These are phyloP conservation scores for Trichaptum fuscoviolaceum DNA, from an alignment of 768 basidiomycete genomes.

Conservation along the genomic window DNA sequence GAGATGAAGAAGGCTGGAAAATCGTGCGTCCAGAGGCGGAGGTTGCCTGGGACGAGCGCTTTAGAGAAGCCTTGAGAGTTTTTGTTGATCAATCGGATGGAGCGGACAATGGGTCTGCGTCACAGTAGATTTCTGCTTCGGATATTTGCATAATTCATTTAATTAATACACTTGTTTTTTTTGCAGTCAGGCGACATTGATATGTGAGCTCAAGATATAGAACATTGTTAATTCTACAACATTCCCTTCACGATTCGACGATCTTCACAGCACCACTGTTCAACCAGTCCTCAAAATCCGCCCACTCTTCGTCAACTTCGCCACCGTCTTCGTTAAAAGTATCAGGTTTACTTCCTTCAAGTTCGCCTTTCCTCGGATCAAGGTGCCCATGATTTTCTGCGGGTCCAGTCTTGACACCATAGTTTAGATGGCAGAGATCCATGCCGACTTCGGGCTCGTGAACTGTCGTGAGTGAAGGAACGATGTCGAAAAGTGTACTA, in stretches of 20 bases:
- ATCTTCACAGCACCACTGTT: conserved; percentile 60
- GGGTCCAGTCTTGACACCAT: neutral
- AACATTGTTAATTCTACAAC: neutral
- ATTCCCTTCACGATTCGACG: neutral
- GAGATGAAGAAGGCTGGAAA: conserved; percentile 74
- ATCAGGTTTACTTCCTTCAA: conserved; percentile 1
- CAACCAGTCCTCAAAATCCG: conserved; percentile 66
- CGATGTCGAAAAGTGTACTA: conserved; percentile 25
- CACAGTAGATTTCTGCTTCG: conserved; percentile 7
- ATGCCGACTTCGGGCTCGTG: conserved; percentile 8
- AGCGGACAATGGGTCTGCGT: conserved; percentile 6
- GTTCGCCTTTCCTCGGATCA: conserved; percentile 7
- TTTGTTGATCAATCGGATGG: conserved; percentile 42
- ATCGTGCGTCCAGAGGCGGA: conserved; percentile 58
- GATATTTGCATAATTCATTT: neutral
- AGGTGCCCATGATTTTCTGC: neutral
- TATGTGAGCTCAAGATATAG: too few relatives aligned
- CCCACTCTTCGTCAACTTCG: conserved; percentile 29
- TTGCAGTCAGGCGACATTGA: neutral
- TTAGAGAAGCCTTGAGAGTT: conserved; percentile 53
- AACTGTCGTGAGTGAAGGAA: conserved; percentile 17
- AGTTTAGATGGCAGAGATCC: neutral
- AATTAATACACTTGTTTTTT: conserved; percentile 11
- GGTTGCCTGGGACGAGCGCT: conserved; percentile 76
- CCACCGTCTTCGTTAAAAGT: conserved; percentile 8